These are phyloP conservation scores for Pachysandra terminalis DNA, from an alignment of 164 flowering plant species.

Conservation along the genomic window DNA sequence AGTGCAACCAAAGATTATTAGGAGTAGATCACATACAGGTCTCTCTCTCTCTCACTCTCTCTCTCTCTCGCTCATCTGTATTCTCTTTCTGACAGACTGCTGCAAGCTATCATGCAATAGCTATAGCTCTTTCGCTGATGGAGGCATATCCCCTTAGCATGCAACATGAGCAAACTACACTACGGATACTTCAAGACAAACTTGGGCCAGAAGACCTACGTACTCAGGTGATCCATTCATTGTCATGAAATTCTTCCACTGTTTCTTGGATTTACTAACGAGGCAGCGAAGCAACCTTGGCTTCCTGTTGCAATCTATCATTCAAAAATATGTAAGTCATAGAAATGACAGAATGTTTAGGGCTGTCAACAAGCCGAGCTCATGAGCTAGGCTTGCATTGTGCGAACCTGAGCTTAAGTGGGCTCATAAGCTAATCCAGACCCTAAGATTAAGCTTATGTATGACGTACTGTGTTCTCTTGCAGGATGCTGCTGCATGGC, in stretches of 20 bases:
- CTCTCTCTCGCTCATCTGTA: too few species aligned
- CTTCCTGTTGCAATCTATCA: not conserved
- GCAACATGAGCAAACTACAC: slow-evolving; percentile 90
- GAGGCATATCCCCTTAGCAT: slow-evolving; percentile 88
- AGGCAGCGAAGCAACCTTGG: not conserved
- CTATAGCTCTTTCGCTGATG: slow-evolving; percentile 90
- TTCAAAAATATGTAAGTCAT: too few species aligned
- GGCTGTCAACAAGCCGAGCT: too few species aligned
- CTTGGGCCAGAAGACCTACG: slow-evolving; percentile 87
- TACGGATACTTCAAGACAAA: slow-evolving; percentile 75
- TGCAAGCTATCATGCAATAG: slow-evolving; percentile 95
- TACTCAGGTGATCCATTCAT: slow-evolving; percentile 54
- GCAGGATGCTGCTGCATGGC: slow-evolving; percentile 98
- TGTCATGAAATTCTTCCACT: not conserved
- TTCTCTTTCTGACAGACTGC: slow-evolving; percentile 55
- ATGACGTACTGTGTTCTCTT: slow-evolving; percentile 13
- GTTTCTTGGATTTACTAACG: not conserved
- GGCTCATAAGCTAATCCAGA: too few species aligned
- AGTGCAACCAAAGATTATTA: too few species aligned
- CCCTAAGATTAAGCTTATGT: too few species aligned
- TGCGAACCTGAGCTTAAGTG: too few species aligned
- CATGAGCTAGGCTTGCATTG: too few species aligned
- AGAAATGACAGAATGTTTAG: too few species aligned
- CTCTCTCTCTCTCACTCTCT: too few species aligned
- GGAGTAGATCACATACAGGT: too few species aligned